A percentile compares a stretch with the other conserved stretches of the same genome.
These are phyloP conservation scores for Penicillium sp. DNA, from an alignment of 2,329 filamentous ascomycete genomes.

Conservation along the genomic window DNA sequence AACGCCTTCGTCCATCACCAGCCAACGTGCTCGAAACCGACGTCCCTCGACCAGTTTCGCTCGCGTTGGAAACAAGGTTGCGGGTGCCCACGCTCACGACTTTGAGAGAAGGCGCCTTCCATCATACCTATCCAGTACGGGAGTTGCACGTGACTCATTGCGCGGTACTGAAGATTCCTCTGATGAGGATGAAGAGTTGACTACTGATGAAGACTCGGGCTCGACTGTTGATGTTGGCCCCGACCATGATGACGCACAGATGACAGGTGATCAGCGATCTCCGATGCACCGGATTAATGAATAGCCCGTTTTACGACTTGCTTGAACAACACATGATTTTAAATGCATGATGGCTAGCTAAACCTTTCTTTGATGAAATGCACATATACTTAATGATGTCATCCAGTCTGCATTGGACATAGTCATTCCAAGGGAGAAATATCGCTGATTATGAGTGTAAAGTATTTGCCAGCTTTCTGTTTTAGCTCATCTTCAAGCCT, in stretches of 20 bases:
- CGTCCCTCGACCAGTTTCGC: constrained; percentile 41
- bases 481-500: too few species aligned
- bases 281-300: constrained; percentile 9
- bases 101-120: constrained; percentile 76
- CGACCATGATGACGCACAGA: constrained; percentile 3
- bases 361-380: constrained; percentile 3
- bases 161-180: constrained; percentile 38
- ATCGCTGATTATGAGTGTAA: neutral
- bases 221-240: neutral
- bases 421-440: neutral
- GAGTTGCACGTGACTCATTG: constrained; percentile 34
- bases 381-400: constrained; percentile 1
- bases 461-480: too few species aligned
- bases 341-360: constrained; percentile 1
- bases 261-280: neutral
- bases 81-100: constrained; percentile 83
- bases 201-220: constrained; percentile 30
- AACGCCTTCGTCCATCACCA: constrained; percentile 24
- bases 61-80: constrained; percentile 68
- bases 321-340: neutral
- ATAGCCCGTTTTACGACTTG: neutral
- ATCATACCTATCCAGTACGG: constrained; percentile 41
- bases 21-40: constrained; percentile 27
- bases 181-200: constrained; percentile 37
- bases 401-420: neutral